These are phyloP conservation scores for Linnemannia hyalina DNA, from an alignment of 192 early-diverging fungal species.

Conservation along the genomic window DNA sequence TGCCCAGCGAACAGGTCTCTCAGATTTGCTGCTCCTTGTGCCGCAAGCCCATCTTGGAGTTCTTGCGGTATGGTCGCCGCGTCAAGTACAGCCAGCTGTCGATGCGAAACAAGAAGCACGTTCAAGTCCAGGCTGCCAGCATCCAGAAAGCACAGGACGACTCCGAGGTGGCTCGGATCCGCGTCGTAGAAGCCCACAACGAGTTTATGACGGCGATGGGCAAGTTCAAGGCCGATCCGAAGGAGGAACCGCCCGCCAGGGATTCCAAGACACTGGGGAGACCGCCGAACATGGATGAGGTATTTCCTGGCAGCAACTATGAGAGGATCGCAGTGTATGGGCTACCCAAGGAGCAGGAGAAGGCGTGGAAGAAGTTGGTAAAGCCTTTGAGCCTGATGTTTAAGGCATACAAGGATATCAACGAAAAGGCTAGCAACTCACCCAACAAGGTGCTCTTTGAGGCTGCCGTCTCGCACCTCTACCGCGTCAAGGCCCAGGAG, in stretches of 20 bases:
- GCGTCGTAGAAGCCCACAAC: not conserved
- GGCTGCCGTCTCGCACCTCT: conserved; percentile 40
- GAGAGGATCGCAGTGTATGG: not conserved
- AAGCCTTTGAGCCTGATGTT: not conserved
- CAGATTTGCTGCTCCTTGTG: conserved; percentile 57
- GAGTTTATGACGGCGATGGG: conserved; percentile 3
- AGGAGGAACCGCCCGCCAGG: not conserved
- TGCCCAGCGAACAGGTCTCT: conserved; percentile 18
- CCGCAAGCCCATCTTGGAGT: conserved; percentile 56
- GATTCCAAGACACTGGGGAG: conserved; percentile 5
- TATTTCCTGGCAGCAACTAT: conserved; percentile 16
- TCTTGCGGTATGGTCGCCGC: conserved; percentile 54
- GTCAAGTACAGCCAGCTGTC: conserved; percentile 49
- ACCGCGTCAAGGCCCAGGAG: conserved; percentile 24
- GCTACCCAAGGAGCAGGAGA: conserved; percentile 19
- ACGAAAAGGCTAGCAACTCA: conserved; percentile 5
- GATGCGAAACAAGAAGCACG: conserved; percentile 35
- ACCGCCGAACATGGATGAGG: not conserved
- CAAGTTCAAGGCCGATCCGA: not conserved
- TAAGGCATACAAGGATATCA: not conserved
- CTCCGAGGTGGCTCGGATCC: conserved; percentile 2
- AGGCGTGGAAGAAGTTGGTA: conserved; percentile 19
- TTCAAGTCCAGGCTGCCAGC: not conserved
- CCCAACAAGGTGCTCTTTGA: conserved; percentile 45
- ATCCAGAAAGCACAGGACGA: not conserved